phyloP scores from a whole-genome alignment of 495 filamentous ascomycete species.

The Hypomontagnella monticulosa region DNA sequence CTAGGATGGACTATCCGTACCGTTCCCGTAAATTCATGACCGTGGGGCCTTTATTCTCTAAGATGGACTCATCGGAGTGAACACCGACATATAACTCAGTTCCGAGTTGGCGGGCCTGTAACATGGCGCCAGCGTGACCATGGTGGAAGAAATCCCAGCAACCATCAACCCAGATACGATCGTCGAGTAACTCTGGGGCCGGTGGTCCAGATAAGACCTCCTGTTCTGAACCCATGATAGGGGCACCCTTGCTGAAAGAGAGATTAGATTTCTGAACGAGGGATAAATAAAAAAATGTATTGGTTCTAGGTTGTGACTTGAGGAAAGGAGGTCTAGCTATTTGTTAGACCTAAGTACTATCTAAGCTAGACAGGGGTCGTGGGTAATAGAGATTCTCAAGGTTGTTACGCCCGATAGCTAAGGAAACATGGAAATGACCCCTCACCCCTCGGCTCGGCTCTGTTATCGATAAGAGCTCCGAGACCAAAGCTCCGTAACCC shows the following conservation, averaged over 20 bases:
- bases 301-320: neutral
- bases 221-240: slow-evolving; percentile 44
- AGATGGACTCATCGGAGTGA: slow-evolving; percentile 93
- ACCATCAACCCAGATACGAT: slow-evolving; percentile 95
- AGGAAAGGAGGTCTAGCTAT: too few relatives aligned
- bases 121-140: slow-evolving; percentile 95
- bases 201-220: slow-evolving; percentile 43
- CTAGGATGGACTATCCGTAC: slow-evolving; percentile 53
- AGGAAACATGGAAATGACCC: neutral
- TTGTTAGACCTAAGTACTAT: too few relatives aligned
- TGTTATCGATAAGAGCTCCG: slow-evolving; percentile 35
- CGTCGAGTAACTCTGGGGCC: slow-evolving; percentile 64
- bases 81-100: slow-evolving; percentile 89
- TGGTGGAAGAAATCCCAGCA: slow-evolving; percentile 99
- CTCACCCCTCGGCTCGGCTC: slow-evolving; percentile 30
- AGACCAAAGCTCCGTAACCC: slow-evolving; percentile 28
- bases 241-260: neutral
- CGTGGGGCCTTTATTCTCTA: slow-evolving; percentile 96
- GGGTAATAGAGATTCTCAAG: neutral
- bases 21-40: slow-evolving; percentile 95
- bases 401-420: neutral
- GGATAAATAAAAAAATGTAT: neutral
- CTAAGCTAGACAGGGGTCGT: too few relatives aligned
- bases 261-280: neutral
- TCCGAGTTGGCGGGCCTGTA: slow-evolving; percentile 89